Conservation (phyloP, 148 eudicot species). For the Gaultheria prostrata region DNA sequence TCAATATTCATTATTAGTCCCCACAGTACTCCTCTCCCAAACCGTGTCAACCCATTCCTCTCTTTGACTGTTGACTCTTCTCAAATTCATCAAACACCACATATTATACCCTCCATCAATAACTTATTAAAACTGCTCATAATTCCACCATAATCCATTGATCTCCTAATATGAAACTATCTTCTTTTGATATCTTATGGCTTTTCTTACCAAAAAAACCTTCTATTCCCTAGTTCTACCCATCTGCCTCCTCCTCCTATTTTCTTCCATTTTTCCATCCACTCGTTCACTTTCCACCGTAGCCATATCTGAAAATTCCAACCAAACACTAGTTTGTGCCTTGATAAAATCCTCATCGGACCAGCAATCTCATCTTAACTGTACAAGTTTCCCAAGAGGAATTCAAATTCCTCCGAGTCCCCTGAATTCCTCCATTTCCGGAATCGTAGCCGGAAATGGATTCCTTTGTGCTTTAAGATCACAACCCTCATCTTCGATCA, state of each 20-base stretch:
- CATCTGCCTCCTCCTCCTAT: conserved; percentile 6
- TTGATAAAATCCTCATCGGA: conserved; percentile 18
- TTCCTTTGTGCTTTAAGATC: conserved; percentile 56
- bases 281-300: conserved; percentile 57
- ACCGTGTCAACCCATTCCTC: no score
- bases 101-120: no score
- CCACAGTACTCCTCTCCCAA: no score
- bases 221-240: conserved; percentile 15
- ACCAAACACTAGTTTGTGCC: conserved; percentile 62
- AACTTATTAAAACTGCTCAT: not conserved
- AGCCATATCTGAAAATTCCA: conserved; percentile 43
- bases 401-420: conserved; percentile 22
- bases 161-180: conserved; percentile 26
- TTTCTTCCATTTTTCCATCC: conserved; percentile 16
- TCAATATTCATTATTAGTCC: no score
- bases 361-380: conserved; percentile 38
- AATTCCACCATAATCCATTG: not conserved
- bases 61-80: no score
- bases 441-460: conserved; percentile 64
- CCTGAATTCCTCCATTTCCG: conserved; percentile 30
- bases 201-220: conserved; percentile 8
- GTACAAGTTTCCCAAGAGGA: conserved; percentile 45
- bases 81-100: no score
- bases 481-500: conserved; percentile 27
- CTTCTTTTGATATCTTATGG: conserved; percentile 27